Evolutionary conservation across 2,329 filamentous ascomycete species (phyloP).

Genomic region (Hirsutella rhossiliensis): DNA sequence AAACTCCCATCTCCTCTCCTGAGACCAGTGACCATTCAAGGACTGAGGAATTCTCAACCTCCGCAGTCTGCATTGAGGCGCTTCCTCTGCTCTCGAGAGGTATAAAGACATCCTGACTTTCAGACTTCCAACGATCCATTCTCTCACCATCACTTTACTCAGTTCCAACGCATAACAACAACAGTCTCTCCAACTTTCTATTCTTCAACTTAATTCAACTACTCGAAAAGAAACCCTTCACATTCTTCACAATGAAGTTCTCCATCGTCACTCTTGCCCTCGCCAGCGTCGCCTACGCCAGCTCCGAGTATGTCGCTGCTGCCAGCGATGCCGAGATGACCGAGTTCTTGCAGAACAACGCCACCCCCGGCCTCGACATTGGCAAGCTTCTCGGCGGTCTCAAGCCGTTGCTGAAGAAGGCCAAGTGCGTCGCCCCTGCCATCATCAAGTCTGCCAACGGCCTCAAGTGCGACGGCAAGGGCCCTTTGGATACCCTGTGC

Average conservation of each 20-base stretch:
- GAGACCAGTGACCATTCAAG: too few species aligned
- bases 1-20: too few species aligned
- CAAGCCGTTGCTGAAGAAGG: background rate
- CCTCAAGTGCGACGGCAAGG: background rate
- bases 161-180: too few species aligned
- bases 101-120: too few species aligned
- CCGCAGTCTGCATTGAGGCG: too few species aligned
- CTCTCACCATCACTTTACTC: too few species aligned
- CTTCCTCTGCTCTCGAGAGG: too few species aligned
- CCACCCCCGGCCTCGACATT: background rate
- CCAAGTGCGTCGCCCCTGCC: background rate
- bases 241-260: slow-evolving; percentile 9
- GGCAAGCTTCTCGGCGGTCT: background rate
- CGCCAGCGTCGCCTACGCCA: slow-evolving; percentile 5
- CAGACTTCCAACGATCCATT: too few species aligned
- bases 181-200: too few species aligned
- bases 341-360: background rate
- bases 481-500: background rate
- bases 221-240: background rate
- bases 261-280: slow-evolving; percentile 16
- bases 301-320: background rate
- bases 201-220: background rate
- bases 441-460: background rate
- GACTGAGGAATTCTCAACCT: too few species aligned
- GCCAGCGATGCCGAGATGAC: background rate